phyloP scores from a whole-genome alignment of 208 protist genomes.

The Leishmania lainsoni region DNA sequence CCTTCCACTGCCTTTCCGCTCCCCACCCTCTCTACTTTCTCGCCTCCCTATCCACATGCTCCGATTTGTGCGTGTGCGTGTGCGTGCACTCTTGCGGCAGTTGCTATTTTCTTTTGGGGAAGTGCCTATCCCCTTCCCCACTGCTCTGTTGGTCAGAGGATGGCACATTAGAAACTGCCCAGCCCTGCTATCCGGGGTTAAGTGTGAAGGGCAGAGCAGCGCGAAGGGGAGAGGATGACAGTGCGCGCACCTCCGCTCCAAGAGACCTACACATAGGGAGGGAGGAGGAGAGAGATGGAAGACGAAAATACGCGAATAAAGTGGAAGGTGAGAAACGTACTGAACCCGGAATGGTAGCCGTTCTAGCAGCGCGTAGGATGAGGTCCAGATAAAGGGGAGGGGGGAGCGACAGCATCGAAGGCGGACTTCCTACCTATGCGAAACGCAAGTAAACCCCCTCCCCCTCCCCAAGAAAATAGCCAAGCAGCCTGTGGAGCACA shows the following conservation, averaged over 20 bases:
- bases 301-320: not conserved
- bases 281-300: not conserved
- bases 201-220: not conserved
- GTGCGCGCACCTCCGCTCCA: not conserved
- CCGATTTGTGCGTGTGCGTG: not conserved
- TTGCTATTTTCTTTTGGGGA: too few species aligned
- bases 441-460: too few species aligned
- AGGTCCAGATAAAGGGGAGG: too few species aligned
- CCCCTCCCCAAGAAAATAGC: not conserved
- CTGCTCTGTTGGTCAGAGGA: not conserved
- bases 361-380: not conserved
- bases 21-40: not conserved
- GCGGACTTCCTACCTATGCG: too few species aligned
- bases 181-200: not conserved
- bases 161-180: not conserved
- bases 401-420: too few species aligned
- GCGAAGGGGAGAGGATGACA: not conserved
- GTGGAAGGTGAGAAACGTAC: not conserved
- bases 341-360: not conserved
- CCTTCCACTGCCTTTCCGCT: not conserved
- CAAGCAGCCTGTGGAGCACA: not conserved
- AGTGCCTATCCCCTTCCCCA: not conserved
- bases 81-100: not conserved
- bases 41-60: not conserved
- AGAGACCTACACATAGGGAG: not conserved